Percentiles rank a stretch among this genome's conserved stretches.
phyloP scores from a whole-genome alignment of 768 basidiomycete genomes.

The Leccinellum luteum region DNA sequence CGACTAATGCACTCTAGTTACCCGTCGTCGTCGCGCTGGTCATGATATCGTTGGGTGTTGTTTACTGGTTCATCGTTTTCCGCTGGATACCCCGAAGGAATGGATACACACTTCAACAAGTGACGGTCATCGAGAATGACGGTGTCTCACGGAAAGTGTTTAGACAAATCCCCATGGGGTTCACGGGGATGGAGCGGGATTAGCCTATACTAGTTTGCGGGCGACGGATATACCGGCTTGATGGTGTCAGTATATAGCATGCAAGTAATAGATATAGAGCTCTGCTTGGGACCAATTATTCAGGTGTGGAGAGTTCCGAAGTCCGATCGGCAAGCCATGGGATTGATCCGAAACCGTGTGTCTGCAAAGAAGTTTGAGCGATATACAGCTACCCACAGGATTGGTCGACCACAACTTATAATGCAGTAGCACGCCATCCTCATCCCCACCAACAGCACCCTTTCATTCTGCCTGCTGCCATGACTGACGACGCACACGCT shows the following conservation, averaged over 20 bases:
- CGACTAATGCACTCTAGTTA: slow-evolving; percentile 32
- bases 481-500: slow-evolving; percentile 20
- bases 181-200: not conserved
- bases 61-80: slow-evolving; percentile 58
- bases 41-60: slow-evolving; percentile 46
- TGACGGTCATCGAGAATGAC: slow-evolving; percentile 50
- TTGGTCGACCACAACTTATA: slow-evolving; percentile 21
- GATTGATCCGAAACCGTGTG: slow-evolving; percentile 5
- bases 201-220: not conserved
- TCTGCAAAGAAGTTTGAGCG: slow-evolving; percentile 8
- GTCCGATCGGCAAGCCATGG: slow-evolving; percentile 1
- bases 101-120: slow-evolving; percentile 50
- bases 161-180: slow-evolving; percentile 31
- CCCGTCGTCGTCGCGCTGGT: slow-evolving; percentile 48
- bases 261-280: not conserved
- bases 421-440: slow-evolving; percentile 22
- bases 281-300: not conserved
- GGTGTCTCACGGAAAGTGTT: slow-evolving; percentile 58
- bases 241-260: not conserved
- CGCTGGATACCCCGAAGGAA: slow-evolving; percentile 46
- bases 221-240: not conserved
- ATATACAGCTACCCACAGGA: slow-evolving; percentile 23
- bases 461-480: not conserved
- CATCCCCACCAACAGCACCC: not conserved
- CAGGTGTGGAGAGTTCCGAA: slow-evolving; percentile 1